These are phyloP conservation scores for Candolleomyces aberdarensis DNA, from an alignment of 768 basidiomycete genomes.

Conservation along the genomic window DNA sequence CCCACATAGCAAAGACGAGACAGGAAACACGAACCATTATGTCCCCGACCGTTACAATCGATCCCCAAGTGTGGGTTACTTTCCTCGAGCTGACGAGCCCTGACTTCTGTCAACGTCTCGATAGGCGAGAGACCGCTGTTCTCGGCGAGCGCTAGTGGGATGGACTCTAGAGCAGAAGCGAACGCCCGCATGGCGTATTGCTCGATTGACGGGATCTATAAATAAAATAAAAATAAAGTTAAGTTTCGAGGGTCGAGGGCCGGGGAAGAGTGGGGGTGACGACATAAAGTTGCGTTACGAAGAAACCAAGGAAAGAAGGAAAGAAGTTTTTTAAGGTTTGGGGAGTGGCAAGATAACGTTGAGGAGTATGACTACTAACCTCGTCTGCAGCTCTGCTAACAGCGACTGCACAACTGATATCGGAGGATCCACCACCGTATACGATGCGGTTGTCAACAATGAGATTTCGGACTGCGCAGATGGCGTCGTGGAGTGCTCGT, in stretches of 20 bases:
- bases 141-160: constrained; percentile 95
- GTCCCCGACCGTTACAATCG: constrained; percentile 82
- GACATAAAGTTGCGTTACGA: too few relatives aligned
- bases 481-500: constrained; percentile 94
- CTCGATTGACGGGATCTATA: constrained; percentile 90
- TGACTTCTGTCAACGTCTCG: constrained; percentile 93
- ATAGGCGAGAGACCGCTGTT: constrained; percentile 97
- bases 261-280: background rate
- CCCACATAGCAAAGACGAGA: background rate
- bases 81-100: constrained; percentile 89
- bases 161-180: constrained; percentile 88
- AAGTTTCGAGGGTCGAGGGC: background rate
- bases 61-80: constrained; percentile 85
- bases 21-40: constrained; percentile 64
- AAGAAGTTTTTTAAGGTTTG: too few relatives aligned
- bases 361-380: constrained; percentile 34
- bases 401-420: constrained; percentile 92
- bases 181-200: constrained; percentile 99
- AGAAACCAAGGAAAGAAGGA: too few relatives aligned
- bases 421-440: constrained; percentile 97
- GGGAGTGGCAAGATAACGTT: too few relatives aligned
- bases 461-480: constrained; percentile 95
- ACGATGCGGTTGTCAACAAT: constrained; percentile 95
- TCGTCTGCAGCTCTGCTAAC: constrained; percentile 94
- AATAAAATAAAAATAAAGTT: background rate